Base-by-base conservation (phyloP, 179 eudicot species). In the Beta macrorhiza region DNA sequence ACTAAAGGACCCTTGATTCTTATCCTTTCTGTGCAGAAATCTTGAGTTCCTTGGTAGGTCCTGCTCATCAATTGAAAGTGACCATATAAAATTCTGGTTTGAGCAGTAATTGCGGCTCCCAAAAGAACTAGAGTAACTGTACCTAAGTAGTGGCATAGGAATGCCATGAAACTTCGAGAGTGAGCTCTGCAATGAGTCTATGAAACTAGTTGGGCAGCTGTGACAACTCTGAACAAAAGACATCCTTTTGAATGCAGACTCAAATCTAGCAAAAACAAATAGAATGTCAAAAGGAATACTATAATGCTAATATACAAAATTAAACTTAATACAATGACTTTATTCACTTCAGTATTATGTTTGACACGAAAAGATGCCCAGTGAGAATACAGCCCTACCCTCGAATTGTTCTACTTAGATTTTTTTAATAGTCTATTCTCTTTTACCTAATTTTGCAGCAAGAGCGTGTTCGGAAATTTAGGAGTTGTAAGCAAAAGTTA, bases 171-270 rank as follows among this genome's bases (percentile, higher is more conserved):
- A 81, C 78, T 89, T 89, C 71, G 83, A 81, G 62, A 91, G 80
- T 64, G 94, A 90, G 83, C 77, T 80, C 69, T 88, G 90, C 62
- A 89, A 81, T 12, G 96, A 88, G 85, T 91, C 93, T 59, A 81
- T 70, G 75, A 89, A 88, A 77, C 82, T 86, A 79, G 85, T 79
- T 69, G 98, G 91, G 76, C 85, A 81, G 74, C 91, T 77, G 69
- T 90, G 95, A 79, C 88, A 86, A 84, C 82, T 83, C 47, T 89
- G 90, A 56, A 86, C 86, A 55, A 86, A 72, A 37, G 93, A 81
- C 93, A 93, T 93, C 80, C 67, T 76, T 78, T 70, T 79, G 49
- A 79, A 49, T 47, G 15, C 76, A 29, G 49, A 44, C 5, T 32
- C 37, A 12, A 56, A 75, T 81, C 83, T 76, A 78, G 67, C 44